Evolutionary conservation across 495 filamentous ascomycete genomes (phyloP).

Genomic region (Aspergillus biplanus): DNA sequence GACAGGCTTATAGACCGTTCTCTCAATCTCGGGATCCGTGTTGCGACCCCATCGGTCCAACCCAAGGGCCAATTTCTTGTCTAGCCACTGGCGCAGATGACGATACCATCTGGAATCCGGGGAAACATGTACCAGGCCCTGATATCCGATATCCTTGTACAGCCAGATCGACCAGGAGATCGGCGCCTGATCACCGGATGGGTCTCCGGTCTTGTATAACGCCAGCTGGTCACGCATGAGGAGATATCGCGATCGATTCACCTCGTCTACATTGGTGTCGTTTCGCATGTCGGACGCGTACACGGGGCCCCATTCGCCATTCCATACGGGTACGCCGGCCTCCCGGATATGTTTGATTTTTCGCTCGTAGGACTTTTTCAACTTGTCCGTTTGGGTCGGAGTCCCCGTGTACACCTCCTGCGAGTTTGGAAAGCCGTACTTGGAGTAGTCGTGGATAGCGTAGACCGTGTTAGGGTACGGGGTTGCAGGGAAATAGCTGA

Average conservation of each 20-base stretch:
- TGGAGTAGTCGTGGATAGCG: constrained; percentile 57
- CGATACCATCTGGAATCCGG: constrained; percentile 45
- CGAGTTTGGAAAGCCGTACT: constrained; percentile 49
- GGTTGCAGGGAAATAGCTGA: constrained; percentile 30
- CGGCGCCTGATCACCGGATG: background rate
- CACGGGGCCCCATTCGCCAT: constrained; percentile 62
- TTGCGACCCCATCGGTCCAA: constrained; percentile 55
- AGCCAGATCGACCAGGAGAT: constrained; percentile 60
- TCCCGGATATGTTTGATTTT: constrained; percentile 58
- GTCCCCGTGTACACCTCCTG: constrained; percentile 48
- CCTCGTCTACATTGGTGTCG: constrained; percentile 35
- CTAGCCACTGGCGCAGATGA: constrained; percentile 48
- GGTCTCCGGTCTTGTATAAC: constrained; percentile 50
- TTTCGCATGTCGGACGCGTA: constrained; percentile 40
- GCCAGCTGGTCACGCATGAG: constrained; percentile 51
- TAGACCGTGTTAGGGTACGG: constrained; percentile 56
- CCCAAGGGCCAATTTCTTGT: constrained; percentile 49
- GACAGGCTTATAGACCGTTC: constrained; percentile 2
- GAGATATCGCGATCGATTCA: constrained; percentile 47
- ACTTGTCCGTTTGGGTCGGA: constrained; percentile 43
- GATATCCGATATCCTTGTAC: constrained; percentile 61
- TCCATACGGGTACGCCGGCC: constrained; percentile 56
- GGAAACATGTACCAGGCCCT: constrained; percentile 55
- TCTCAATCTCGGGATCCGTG: constrained; percentile 23
- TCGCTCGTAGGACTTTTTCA: constrained; percentile 44